Conservation (phyloP, 805 yeast species). For the Maudiozyma saulgeensis region DNA sequence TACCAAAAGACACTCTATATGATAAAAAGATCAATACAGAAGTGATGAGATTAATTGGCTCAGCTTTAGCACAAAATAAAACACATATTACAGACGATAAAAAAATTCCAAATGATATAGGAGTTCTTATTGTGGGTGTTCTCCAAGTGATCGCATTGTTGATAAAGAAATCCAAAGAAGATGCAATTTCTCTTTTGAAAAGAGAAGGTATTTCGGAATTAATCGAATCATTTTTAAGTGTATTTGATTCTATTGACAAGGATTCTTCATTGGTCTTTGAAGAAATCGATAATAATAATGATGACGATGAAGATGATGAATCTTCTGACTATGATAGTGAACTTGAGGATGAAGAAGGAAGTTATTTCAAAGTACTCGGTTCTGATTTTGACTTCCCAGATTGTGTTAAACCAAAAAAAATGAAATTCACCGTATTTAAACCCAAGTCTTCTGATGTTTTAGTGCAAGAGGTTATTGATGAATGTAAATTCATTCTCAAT, state of each 20-base stretch:
- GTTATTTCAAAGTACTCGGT: conserved; percentile 20
- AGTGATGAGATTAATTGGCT: conserved; percentile 44
- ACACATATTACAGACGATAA: conserved; percentile 17
- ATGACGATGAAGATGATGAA: conserved; percentile 10
- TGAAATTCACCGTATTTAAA: conserved; percentile 16
- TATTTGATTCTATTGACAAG: neutral
- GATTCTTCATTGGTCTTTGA: neutral
- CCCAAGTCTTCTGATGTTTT: neutral
- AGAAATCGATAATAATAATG: neutral
- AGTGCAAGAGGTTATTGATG: conserved; percentile 8
- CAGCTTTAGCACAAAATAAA: conserved; percentile 50
- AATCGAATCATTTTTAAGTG: conserved; percentile 1
- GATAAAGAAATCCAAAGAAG: conserved; percentile 35
- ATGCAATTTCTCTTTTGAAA: conserved; percentile 42
- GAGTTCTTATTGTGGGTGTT: conserved; percentile 41
- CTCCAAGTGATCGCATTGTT: conserved; percentile 39
- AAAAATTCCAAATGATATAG: conserved; percentile 24
- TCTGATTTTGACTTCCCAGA: conserved; percentile 27
- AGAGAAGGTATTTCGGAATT: conserved; percentile 49
- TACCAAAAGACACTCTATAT: conserved; percentile 27
- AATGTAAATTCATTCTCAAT: conserved; percentile 5
- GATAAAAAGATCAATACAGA: conserved; percentile 24
- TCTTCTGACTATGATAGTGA: conserved; percentile 22
- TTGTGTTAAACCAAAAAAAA: conserved; percentile 18
- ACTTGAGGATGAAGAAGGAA: conserved; percentile 26